These are phyloP conservation scores for Leccinum boreale DNA, from an alignment of 768 basidiomycete species.

Conservation along the genomic window DNA sequence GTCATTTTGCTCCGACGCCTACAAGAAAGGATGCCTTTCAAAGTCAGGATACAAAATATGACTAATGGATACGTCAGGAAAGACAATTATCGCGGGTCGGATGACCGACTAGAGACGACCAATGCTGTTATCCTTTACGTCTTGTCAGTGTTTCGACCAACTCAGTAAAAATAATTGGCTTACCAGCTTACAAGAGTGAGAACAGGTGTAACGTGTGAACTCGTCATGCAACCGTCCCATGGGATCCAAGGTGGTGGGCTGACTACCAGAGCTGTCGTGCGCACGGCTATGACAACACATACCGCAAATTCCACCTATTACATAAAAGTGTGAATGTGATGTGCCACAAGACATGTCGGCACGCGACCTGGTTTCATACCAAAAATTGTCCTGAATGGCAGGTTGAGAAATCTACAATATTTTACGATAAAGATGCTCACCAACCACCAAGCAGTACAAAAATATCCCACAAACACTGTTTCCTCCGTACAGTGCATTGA, in stretches of 20 bases:
- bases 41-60: slow-evolving; percentile 16
- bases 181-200: slow-evolving; percentile 24
- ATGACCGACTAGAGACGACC: slow-evolving; percentile 16
- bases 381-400: slow-evolving; percentile 13
- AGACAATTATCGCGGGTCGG: neutral
- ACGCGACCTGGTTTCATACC: slow-evolving; percentile 3
- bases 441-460: slow-evolving; percentile 14
- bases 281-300: slow-evolving; percentile 15
- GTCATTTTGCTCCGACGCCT: neutral
- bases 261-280: slow-evolving; percentile 5
- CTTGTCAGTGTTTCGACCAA: neutral
- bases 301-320: slow-evolving; percentile 18
- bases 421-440: slow-evolving; percentile 6
- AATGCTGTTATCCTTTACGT: slow-evolving; percentile 16
- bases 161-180: neutral
- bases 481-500: slow-evolving; percentile 14
- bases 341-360: neutral
- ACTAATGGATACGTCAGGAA: slow-evolving; percentile 9
- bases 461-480: neutral
- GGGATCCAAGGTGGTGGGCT: slow-evolving; percentile 17
- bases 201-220: slow-evolving; percentile 7
- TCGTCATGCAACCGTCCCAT: slow-evolving; percentile 15
- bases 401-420: neutral
- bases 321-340: neutral
- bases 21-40: slow-evolving; percentile 7